Evolutionary conservation across 257 asterid genomes (phyloP).

Genomic region (Scutellaria galericulata): DNA sequence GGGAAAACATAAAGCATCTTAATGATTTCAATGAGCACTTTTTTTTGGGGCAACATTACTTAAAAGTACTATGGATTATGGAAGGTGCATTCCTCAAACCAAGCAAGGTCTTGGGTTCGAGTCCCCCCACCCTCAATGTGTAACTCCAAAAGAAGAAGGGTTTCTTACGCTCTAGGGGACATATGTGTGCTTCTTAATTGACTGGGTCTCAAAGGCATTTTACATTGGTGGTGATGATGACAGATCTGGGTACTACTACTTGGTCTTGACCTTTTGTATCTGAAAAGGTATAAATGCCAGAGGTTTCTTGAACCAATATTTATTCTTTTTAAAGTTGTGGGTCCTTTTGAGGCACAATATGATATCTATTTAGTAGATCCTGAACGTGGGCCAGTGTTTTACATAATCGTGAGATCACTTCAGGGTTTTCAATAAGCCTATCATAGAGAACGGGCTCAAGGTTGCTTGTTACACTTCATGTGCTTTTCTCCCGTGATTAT

Average conservation of each 20-base stretch:
- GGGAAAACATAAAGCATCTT: too few relatives aligned
- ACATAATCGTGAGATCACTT: neutral
- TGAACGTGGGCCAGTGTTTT: neutral
- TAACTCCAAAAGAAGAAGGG: too few relatives aligned
- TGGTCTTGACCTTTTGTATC: neutral
- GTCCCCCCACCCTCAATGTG: too few relatives aligned
- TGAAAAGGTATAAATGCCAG: neutral
- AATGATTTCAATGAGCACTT: neutral
- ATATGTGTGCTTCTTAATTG: constrained; percentile 10
- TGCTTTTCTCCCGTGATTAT: neutral
- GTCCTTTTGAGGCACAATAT: neutral
- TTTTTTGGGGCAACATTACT: neutral
- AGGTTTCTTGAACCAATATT: neutral
- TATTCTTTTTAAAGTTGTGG: neutral
- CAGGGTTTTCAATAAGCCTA: neutral
- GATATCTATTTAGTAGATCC: neutral
- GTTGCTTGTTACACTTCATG: neutral
- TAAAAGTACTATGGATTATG: constrained; percentile 4
- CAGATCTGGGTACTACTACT: neutral
- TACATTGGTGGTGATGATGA: neutral
- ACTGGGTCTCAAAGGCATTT: constrained; percentile 5
- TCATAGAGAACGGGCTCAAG: neutral
- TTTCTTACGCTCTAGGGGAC: neutral
- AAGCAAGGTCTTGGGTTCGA: too few relatives aligned
- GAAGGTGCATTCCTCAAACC: too few relatives aligned